phyloP scores from a whole-genome alignment of 495 filamentous ascomycete genomes.

The Staphylotrichum longicolle region DNA sequence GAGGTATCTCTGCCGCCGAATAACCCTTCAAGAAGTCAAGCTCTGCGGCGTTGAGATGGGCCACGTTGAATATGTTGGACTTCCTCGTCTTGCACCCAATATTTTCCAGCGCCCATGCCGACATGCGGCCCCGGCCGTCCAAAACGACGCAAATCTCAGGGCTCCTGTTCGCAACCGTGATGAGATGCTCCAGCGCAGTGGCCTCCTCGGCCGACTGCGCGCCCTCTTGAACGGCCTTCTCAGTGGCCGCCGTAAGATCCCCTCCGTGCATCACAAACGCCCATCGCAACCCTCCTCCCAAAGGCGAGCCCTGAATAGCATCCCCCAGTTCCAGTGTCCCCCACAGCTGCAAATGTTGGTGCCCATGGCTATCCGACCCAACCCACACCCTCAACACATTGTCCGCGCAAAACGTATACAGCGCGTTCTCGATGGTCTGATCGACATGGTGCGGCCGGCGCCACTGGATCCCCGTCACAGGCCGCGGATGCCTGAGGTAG shows the following conservation, averaged over 20 bases:
- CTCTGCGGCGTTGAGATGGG: constrained; percentile 65
- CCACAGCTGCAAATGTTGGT: constrained; percentile 75
- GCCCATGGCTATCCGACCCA: constrained; percentile 67
- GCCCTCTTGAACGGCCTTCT: constrained; percentile 65
- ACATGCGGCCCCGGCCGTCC: constrained; percentile 83
- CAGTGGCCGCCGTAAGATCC: constrained; percentile 72
- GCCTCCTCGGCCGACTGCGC: constrained; percentile 56
- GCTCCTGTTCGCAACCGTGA: constrained; percentile 78
- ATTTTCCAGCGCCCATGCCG: constrained; percentile 91
- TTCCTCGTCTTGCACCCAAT: constrained; percentile 71
- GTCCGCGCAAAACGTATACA: constrained; percentile 93
- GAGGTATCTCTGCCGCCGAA: constrained; percentile 37
- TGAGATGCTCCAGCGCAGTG: constrained; percentile 75
- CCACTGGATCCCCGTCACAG: constrained; percentile 85
- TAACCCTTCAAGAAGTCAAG: constrained; percentile 60
- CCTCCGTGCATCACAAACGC: constrained; percentile 83
- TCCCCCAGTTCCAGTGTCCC: constrained; percentile 73
- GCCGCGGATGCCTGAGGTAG: constrained; percentile 79
- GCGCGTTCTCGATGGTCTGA: constrained; percentile 78
- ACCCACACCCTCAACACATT: constrained; percentile 82
- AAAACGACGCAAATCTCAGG: constrained; percentile 87
- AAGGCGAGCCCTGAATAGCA: constrained; percentile 59
- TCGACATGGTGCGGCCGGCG: constrained; percentile 69
- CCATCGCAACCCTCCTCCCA: constrained; percentile 53
- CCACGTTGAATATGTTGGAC: constrained; percentile 78